Evolutionary conservation across 352 stramenopile species (phyloP).

Genomic region (Aphanomyces euteiches): DNA sequence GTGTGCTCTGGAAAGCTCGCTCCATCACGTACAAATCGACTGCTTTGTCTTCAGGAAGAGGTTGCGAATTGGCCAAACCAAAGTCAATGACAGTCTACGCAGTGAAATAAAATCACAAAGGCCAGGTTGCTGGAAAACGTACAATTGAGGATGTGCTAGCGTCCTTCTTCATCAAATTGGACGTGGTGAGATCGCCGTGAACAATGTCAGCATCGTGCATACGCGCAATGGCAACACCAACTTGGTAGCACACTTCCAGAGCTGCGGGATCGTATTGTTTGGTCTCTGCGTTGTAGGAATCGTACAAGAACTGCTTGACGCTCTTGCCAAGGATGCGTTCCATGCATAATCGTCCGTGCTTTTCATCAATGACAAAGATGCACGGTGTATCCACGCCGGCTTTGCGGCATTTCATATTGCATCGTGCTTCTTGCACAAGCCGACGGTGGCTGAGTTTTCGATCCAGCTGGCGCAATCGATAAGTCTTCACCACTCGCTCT

Average conservation of each 20-base stretch:
- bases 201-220: conserved; percentile 91
- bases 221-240: conserved; percentile 85
- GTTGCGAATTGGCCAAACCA: conserved; percentile 76
- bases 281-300: conserved; percentile 41
- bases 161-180: conserved; percentile 81
- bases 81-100: conserved; percentile 81
- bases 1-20: conserved; percentile 87
- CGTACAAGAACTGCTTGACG: conserved; percentile 67
- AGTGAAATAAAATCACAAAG: conserved; percentile 18
- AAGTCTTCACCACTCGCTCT: conserved; percentile 79
- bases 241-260: conserved; percentile 68
- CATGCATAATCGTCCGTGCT: conserved; percentile 59
- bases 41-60: conserved; percentile 86
- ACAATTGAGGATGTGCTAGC: conserved; percentile 12
- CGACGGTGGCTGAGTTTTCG: conserved; percentile 76
- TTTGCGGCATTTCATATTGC: conserved; percentile 76
- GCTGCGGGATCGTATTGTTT: conserved; percentile 45
- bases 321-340: conserved; percentile 67
- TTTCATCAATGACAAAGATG: conserved; percentile 79
- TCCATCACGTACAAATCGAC: conserved; percentile 93
- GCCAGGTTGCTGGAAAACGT: neutral
- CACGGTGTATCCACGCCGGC: conserved; percentile 62
- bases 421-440: conserved; percentile 74
- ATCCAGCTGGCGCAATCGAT: conserved; percentile 69
- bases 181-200: conserved; percentile 92